Conservation (phyloP, 2,329 filamentous ascomycete species). For the Chaetomium strumarium region DNA sequence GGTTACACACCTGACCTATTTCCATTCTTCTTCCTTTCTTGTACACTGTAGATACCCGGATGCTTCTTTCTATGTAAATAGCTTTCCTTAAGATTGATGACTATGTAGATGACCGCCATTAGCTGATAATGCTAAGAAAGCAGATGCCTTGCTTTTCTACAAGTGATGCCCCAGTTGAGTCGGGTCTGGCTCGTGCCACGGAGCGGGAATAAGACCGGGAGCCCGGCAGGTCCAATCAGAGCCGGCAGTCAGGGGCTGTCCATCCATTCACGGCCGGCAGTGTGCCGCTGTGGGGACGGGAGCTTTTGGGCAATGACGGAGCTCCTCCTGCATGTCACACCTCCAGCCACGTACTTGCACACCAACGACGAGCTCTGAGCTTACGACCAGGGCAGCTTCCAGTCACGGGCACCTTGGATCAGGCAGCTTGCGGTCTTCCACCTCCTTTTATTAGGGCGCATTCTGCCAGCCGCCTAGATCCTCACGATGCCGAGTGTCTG, state of each 20-base stretch:
- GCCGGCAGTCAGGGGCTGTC: no score
- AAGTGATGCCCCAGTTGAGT: neutral
- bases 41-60: conserved; percentile 21
- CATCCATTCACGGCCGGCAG: no score
- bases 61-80: conserved; percentile 7
- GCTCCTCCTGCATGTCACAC: no score
- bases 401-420: neutral
- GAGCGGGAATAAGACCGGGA: no score
- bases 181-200: no score
- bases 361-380: no score
- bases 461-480: neutral
- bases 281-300: no score
- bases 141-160: neutral
- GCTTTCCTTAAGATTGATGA: conserved; percentile 4
- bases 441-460: neutral
- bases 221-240: no score
- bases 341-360: no score
- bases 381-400: no score
- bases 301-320: no score
- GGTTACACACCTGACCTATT: neutral
- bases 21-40: conserved; percentile 1
- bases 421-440: neutral
- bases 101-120: neutral
- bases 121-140: neutral
- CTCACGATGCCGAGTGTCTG: conserved; percentile 15